Conservation (phyloP, 768 basidiomycete genomes). For the Udeniomyces megalosporus region DNA sequence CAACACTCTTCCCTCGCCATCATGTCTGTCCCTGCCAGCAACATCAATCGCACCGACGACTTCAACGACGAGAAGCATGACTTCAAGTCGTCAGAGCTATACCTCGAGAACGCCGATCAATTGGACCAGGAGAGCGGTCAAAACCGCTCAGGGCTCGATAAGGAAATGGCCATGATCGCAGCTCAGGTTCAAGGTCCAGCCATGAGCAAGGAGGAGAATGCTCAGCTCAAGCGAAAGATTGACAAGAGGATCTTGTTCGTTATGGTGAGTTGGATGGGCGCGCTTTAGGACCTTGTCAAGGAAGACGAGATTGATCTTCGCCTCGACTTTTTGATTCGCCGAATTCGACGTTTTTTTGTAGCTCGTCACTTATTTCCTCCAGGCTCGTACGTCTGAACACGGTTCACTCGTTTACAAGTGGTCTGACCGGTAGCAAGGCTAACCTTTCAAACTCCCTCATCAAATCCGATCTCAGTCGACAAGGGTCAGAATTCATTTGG, state of each 20-base stretch:
- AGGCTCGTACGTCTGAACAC: slow-evolving; percentile 17
- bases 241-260: slow-evolving; percentile 37
- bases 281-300: too few relatives aligned
- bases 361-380: slow-evolving; percentile 22
- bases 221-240: slow-evolving; percentile 35
- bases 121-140: neutral
- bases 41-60: neutral
- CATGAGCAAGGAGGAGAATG: slow-evolving; percentile 26
- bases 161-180: neutral
- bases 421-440: too few relatives aligned
- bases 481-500: slow-evolving; percentile 36
- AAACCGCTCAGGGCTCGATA: neutral
- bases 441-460: neutral
- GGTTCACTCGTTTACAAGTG: too few relatives aligned
- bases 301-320: neutral
- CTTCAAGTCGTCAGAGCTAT: neutral
- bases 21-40: neutral
- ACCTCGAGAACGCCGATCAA: neutral
- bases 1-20: too few relatives aligned
- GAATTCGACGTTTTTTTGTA: slow-evolving; percentile 12
- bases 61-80: neutral
- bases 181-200: neutral
- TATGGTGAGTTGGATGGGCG: slow-evolving; percentile 29
- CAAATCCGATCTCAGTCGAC: slow-evolving; percentile 27
- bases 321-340: neutral